A percentile compares a stretch with the other conserved stretches of the same genome.
These are phyloP conservation scores for Gossypium schwendimanii DNA, from an alignment of 441 rosid genomes.

Conservation along the genomic window DNA sequence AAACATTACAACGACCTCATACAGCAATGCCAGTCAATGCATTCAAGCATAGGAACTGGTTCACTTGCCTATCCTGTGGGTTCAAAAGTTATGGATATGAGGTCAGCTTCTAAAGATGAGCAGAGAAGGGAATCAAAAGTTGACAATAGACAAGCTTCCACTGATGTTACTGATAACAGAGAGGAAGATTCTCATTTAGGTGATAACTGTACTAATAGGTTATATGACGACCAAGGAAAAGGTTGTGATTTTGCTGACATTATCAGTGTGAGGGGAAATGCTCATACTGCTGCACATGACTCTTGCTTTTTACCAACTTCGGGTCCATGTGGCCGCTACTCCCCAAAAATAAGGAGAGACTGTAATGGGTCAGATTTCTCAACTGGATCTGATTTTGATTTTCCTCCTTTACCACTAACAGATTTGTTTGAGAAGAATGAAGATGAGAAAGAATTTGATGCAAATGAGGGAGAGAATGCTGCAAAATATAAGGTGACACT, in stretches of 20 bases:
- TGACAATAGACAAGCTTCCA: constrained; percentile 36
- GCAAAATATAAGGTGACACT: constrained; percentile 26
- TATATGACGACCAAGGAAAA: constrained; percentile 44
- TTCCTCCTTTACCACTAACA: constrained; percentile 63
- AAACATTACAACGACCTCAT: constrained; percentile 60
- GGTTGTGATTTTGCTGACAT: constrained; percentile 59
- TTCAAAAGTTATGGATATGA: constrained; percentile 91
- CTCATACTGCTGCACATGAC: constrained; percentile 45
- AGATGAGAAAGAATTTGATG: constrained; percentile 28
- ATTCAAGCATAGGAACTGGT: constrained; percentile 93
- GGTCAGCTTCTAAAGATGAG: constrained; percentile 71
- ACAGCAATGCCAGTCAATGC: constrained; percentile 79
- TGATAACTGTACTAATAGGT: constrained; percentile 51
- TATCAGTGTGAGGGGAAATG: constrained; percentile 55
- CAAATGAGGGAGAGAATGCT: constrained; percentile 26
- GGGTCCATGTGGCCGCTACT: constrained; percentile 31
- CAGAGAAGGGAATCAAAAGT: constrained; percentile 35
- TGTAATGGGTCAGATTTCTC: constrained; percentile 29
- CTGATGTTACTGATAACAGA: constrained; percentile 35
- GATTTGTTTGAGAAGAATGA: constrained; percentile 61
- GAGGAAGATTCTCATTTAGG: constrained; percentile 43
- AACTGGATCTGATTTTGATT: constrained; percentile 44
- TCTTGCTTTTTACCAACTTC: constrained; percentile 44
- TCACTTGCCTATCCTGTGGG: constrained; percentile 86
- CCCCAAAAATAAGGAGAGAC: constrained; percentile 35